Percentiles rank a stretch among this genome's conserved stretches.
These are phyloP conservation scores for Colletotrichum sp. DNA, from an alignment of 2,329 filamentous ascomycete genomes.

Conservation along the genomic window DNA sequence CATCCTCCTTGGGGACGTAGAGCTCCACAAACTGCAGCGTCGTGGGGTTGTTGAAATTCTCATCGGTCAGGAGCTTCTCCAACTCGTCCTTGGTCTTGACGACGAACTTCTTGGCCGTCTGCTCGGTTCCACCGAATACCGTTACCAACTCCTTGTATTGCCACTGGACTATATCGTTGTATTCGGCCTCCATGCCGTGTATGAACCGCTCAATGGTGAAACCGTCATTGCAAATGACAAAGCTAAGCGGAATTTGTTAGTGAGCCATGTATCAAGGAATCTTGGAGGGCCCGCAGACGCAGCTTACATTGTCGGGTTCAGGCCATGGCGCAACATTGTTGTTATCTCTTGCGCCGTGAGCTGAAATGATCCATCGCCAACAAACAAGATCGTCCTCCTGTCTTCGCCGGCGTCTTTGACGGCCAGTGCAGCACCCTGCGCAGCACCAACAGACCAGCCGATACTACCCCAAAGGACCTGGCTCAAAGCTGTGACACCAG, in stretches of 20 bases:
- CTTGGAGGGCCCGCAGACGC: background rate
- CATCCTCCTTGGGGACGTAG: slow-evolving; percentile 81
- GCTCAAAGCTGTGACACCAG: slow-evolving; percentile 77
- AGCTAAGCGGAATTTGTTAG: slow-evolving; percentile 48
- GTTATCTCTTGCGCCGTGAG: slow-evolving; percentile 84
- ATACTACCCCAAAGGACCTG: slow-evolving; percentile 78
- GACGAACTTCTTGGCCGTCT: slow-evolving; percentile 65
- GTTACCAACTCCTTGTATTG: slow-evolving; percentile 71
- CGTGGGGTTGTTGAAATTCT: slow-evolving; percentile 64
- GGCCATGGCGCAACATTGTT: slow-evolving; percentile 78
- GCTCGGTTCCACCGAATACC: slow-evolving; percentile 67
- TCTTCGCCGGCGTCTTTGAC: slow-evolving; percentile 66
- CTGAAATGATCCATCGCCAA: slow-evolving; percentile 89
- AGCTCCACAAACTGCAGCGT: slow-evolving; percentile 78
- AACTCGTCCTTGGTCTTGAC: slow-evolving; percentile 75
- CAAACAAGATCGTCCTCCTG: slow-evolving; percentile 79
- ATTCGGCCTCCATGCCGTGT: slow-evolving; percentile 78
- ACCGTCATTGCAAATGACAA: slow-evolving; percentile 86
- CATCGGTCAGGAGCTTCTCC: slow-evolving; percentile 66
- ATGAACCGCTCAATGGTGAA: slow-evolving; percentile 91
- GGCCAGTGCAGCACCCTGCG: slow-evolving; percentile 73
- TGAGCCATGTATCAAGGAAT: background rate
- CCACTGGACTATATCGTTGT: slow-evolving; percentile 85
- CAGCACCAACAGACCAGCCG: slow-evolving; percentile 64
- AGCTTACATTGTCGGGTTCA: slow-evolving; percentile 78